Percentiles rank a stretch among this genome's conserved stretches.
Conservation (phyloP, 2,329 filamentous ascomycete species). For the Mycocentrospora acerina region DNA sequence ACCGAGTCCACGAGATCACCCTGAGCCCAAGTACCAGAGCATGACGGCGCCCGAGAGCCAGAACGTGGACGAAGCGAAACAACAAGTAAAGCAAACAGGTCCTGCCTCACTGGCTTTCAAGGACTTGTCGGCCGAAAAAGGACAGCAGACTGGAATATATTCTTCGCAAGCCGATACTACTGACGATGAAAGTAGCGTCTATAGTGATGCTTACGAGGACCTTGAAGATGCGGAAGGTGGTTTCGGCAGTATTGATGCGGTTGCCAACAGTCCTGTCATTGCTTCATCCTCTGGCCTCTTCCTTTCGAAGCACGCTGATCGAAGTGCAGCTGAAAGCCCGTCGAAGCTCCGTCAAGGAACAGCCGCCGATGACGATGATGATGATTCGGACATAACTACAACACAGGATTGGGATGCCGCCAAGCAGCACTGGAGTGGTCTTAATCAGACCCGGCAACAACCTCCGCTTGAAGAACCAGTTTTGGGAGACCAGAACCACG, state of each 20-base stretch:
- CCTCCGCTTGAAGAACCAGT: conserved; percentile 7
- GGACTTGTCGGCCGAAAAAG: too few species aligned
- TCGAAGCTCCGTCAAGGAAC: conserved; percentile 14
- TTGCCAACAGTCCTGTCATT: conserved; percentile 61
- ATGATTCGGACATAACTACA: conserved; percentile 9
- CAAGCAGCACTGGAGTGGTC: conserved; percentile 68
- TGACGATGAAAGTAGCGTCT: conserved; percentile 56
- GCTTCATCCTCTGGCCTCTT: conserved; percentile 25
- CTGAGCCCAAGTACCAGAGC: conserved; percentile 27
- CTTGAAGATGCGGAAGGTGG: conserved; percentile 66
- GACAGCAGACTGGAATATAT: too few species aligned
- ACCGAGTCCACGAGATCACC: conserved; percentile 30
- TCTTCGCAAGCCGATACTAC: conserved; percentile 18
- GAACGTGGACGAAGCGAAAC: conserved; percentile 31
- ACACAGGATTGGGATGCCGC: conserved; percentile 66
- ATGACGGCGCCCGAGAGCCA: conserved; percentile 31
- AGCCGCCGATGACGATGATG: conserved; percentile 6
- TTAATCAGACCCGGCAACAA: conserved; percentile 62
- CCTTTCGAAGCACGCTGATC: conserved; percentile 27
- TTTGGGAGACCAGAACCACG: conserved; percentile 1
- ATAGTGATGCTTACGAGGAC: conserved; percentile 77
- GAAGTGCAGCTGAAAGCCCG: conserved; percentile 13
- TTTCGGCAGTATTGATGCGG: conserved; percentile 72
- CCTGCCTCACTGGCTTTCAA: too few species aligned
- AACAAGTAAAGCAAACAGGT: neutral